A percentile compares a stretch with the other conserved stretches of the same genome.
Conservation (phyloP, 2,329 filamentous ascomycete genomes). For the Sclerotinia trifoliorum region DNA sequence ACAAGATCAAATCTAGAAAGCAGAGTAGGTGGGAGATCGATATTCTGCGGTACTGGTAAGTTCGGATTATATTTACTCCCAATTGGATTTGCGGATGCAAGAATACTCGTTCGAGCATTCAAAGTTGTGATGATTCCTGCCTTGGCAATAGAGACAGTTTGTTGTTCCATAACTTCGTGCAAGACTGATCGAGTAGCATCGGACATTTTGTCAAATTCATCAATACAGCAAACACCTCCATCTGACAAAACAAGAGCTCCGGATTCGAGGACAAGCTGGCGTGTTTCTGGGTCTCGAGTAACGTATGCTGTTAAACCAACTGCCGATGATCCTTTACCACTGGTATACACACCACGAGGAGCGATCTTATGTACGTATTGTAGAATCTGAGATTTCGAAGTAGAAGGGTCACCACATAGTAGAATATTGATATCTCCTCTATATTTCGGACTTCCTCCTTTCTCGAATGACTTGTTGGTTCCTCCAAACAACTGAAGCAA, state of each 20-base stretch:
- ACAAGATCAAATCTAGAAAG: constrained; percentile 96
- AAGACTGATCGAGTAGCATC: constrained; percentile 71
- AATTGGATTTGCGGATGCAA: constrained; percentile 96
- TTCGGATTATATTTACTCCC: constrained; percentile 97
- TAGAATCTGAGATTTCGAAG: constrained; percentile 90
- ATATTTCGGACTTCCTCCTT: constrained; percentile 92
- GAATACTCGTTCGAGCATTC: constrained; percentile 91
- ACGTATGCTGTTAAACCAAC: constrained; percentile 77
- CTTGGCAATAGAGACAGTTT: constrained; percentile 76
- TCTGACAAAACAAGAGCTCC: constrained; percentile 72
- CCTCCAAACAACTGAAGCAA: constrained; percentile 94
- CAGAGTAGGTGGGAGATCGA: constrained; percentile 91
- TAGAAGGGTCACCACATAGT: constrained; percentile 95
- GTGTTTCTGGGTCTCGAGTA: constrained; percentile 70
- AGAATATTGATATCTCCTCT: constrained; percentile 97
- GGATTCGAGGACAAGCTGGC: constrained; percentile 71
- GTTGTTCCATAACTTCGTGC: constrained; percentile 80
- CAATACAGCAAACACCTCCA: constrained; percentile 74
- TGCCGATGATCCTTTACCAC: constrained; percentile 72
- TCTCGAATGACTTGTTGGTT: constrained; percentile 96
- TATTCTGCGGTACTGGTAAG: constrained; percentile 94
- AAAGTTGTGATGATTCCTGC: constrained; percentile 82
- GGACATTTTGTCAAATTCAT: constrained; percentile 80
- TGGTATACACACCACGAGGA: constrained; percentile 78
- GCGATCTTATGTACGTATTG: constrained; percentile 97